Evolutionary conservation across 768 basidiomycete genomes (phyloP).

Genomic region (Auricularia auricula-judae): DNA sequence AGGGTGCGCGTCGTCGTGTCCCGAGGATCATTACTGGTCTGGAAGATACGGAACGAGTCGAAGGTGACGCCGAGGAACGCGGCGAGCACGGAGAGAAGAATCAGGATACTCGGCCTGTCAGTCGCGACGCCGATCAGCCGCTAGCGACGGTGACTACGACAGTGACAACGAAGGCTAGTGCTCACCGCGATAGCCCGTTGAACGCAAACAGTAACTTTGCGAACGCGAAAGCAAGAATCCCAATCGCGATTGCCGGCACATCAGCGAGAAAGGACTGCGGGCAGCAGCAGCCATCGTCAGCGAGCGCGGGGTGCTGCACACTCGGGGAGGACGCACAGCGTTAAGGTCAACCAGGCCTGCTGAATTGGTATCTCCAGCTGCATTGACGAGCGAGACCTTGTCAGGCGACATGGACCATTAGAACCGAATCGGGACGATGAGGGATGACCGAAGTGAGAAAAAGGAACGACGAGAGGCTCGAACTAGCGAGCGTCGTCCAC

Average conservation of each 20-base stretch:
- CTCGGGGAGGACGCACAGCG: not conserved
- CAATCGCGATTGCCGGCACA: slow-evolving; percentile 12
- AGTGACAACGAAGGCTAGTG: not conserved
- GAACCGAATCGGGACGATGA: not conserved
- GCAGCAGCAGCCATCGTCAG: not conserved
- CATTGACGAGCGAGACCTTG: not conserved
- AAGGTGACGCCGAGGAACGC: not conserved
- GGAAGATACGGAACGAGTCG: not conserved
- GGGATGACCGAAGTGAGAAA: not conserved
- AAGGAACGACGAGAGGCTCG: not conserved
- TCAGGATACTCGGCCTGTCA: not conserved
- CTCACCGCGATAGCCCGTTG: not conserved
- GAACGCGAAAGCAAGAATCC: slow-evolving; percentile 5
- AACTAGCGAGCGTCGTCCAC: slow-evolving; percentile 1
- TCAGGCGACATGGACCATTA: not conserved
- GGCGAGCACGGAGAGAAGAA: not conserved
- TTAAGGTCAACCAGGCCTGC: slow-evolving; percentile 1
- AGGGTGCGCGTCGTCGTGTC: not conserved
- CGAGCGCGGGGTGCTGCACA: not conserved
- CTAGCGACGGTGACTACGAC: not conserved
- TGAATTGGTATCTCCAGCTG: not conserved
- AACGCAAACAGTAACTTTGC: not conserved
- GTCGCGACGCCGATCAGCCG: not conserved
- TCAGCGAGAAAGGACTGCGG: slow-evolving; percentile 12
- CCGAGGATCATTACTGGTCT: not conserved